phyloP scores from a whole-genome alignment of 2,329 filamentous ascomycete genomes.

The Aspergillus piperis region DNA sequence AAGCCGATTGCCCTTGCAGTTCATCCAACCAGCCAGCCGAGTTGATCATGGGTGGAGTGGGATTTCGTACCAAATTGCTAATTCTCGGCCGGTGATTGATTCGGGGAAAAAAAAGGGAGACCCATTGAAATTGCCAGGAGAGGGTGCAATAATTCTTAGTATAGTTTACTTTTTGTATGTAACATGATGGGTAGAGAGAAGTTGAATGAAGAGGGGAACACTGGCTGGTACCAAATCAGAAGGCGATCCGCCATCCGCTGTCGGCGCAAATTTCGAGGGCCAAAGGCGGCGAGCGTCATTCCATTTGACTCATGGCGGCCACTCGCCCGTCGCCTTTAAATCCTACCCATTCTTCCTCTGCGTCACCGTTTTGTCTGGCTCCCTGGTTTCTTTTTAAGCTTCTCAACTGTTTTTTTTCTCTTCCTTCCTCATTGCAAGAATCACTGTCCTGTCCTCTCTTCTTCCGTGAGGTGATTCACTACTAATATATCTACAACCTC shows the following conservation, averaged over 20 bases:
- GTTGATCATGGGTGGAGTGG: not conserved
- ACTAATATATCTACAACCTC: not conserved
- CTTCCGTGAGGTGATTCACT: not conserved
- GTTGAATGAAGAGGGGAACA: not conserved
- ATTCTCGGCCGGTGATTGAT: constrained; percentile 11
- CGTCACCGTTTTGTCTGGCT: too few relatives aligned
- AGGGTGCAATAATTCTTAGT: too few relatives aligned
- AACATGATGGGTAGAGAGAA: too few relatives aligned
- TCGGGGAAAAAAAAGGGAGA: not conserved
- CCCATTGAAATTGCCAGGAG: too few relatives aligned
- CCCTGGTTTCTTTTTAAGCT: not conserved
- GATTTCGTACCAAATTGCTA: constrained; percentile 7
- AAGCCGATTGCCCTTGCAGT: not conserved
- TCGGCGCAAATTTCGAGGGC: constrained; percentile 14
- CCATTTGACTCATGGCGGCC: constrained; percentile 12
- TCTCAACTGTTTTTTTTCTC: constrained; percentile 3
- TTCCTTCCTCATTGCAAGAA: not conserved
- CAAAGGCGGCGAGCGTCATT: constrained; percentile 2
- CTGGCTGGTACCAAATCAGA: constrained; percentile 5
- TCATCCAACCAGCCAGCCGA: not conserved
- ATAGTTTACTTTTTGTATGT: too few relatives aligned
- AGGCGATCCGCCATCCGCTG: constrained; percentile 16
- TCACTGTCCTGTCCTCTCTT: not conserved
- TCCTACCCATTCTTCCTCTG: not conserved
- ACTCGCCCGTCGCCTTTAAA: not conserved